phyloP scores from a whole-genome alignment of 495 filamentous ascomycete species.

The Penicillium canescens region DNA sequence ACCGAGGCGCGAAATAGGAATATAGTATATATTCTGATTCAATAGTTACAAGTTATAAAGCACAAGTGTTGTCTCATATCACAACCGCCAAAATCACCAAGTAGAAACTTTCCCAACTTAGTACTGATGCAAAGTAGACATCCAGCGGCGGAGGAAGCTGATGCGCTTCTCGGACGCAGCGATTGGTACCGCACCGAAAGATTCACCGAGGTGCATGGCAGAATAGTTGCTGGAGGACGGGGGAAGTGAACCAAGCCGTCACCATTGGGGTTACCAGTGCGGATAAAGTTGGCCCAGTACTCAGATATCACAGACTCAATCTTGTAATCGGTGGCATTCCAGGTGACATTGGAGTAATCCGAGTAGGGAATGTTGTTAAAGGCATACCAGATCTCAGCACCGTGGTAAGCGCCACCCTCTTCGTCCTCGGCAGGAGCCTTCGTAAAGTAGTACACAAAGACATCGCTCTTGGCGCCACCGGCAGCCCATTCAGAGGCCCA shows the following conservation, averaged over 20 bases:
- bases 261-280: constrained; percentile 23
- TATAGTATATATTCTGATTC: no score
- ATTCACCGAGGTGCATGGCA: constrained; percentile 12
- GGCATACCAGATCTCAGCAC: constrained; percentile 16
- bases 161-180: not conserved
- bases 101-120: no score
- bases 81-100: no score
- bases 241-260: constrained; percentile 1
- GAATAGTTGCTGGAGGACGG: not conserved
- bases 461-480: constrained; percentile 16
- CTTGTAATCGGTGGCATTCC: constrained; percentile 13
- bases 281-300: constrained; percentile 29
- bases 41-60: no score
- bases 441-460: constrained; percentile 19
- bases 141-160: constrained; percentile 13
- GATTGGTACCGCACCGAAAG: constrained; percentile 3
- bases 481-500: constrained; percentile 16
- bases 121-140: constrained; percentile 6
- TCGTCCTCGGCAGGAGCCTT: constrained; percentile 14
- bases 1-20: no score
- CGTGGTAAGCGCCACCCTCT: constrained; percentile 15
- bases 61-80: no score
- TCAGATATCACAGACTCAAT: constrained; percentile 14
- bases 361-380: constrained; percentile 24
- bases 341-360: constrained; percentile 20